Base-by-base conservation (phyloP, 2,329 filamentous ascomycete species). In the Penicillium fuscoglaucum region DNA sequence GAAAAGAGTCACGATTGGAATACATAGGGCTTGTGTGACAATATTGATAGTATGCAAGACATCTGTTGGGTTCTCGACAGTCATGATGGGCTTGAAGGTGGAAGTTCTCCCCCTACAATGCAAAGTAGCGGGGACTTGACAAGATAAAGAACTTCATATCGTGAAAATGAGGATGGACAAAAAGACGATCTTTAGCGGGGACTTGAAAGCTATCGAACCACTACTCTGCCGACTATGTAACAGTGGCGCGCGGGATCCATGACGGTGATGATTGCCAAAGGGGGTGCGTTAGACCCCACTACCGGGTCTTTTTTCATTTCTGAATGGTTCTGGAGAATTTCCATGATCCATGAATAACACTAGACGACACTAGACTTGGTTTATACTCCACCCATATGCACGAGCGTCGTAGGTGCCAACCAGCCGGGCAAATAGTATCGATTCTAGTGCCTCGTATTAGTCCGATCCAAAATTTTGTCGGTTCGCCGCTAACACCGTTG, bases 21-120 rank as follows among this genome's bases (percentile, higher is more conserved):
- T 71, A 57, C 72, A 76, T 13, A 76, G 63, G 41, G 61, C 66
- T 64, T 77, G 72, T 17, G 72, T 75, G 29, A 74, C 67, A 2
- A 75, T 53, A 57, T 72, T 75, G 45, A 75, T 55, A 0, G 68
- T 75, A 47, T 67, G 52, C 17, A 74, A 54, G 19, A 62, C 63
- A 67, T 73, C 70, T 15, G 60, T 55, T 7, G 68, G 68, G 39
- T 70, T 51, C 9, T 55, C 55, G 35, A 63, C 57, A 7, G 61
- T 48, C 69, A 71, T 68, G 37, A 52, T 67, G 61, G 49, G 12
- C 13, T 31, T 35, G 26, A 55, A 40, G 28, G 17, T 31, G 17
- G 17, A 17, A 29, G 17, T 40, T 3, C 28, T n/a, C 6, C 13
- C 21, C 17, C 13, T 29, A 28, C 29, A 35, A 17, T 35, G 24